A percentile compares a stretch with the other conserved stretches of the same genome.
Conservation (phyloP, 768 basidiomycete genomes). For the Leccinum longicurvipes region DNA sequence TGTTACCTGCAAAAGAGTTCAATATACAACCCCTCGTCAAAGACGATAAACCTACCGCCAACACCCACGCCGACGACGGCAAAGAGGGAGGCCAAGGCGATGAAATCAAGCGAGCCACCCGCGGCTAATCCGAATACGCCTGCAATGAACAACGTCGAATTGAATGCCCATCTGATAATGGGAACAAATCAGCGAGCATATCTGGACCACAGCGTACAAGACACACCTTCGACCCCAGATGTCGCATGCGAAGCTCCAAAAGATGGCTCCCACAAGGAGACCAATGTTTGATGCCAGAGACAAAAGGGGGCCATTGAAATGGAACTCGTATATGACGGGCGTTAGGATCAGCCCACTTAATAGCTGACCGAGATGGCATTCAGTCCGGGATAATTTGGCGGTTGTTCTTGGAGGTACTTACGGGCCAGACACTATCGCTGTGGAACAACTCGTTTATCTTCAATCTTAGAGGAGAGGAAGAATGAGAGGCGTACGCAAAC, state of each 20-base stretch:
- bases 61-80: constrained; percentile 47
- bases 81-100: constrained; percentile 45
- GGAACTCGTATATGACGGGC: constrained; percentile 48
- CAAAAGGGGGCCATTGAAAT: constrained; percentile 45
- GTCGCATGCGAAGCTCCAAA: constrained; percentile 50
- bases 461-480: too few species aligned
- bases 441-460: too few species aligned
- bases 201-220: background rate
- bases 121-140: constrained; percentile 52
- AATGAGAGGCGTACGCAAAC: constrained; percentile 33
- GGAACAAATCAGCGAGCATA: background rate
- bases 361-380: constrained; percentile 26
- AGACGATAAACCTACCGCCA: constrained; percentile 34
- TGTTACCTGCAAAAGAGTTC: constrained; percentile 36
- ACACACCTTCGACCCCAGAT: constrained; percentile 48
- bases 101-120: constrained; percentile 45
- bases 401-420: constrained; percentile 12
- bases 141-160: constrained; percentile 51
- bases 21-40: background rate
- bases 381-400: background rate
- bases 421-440: constrained; percentile 40
- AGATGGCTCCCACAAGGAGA: constrained; percentile 46
- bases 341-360: constrained; percentile 45
- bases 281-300: constrained; percentile 53
- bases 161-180: constrained; percentile 50